These are phyloP conservation scores for Cyberlindnera maritima DNA, from an alignment of 805 yeast species.

Conservation along the genomic window DNA sequence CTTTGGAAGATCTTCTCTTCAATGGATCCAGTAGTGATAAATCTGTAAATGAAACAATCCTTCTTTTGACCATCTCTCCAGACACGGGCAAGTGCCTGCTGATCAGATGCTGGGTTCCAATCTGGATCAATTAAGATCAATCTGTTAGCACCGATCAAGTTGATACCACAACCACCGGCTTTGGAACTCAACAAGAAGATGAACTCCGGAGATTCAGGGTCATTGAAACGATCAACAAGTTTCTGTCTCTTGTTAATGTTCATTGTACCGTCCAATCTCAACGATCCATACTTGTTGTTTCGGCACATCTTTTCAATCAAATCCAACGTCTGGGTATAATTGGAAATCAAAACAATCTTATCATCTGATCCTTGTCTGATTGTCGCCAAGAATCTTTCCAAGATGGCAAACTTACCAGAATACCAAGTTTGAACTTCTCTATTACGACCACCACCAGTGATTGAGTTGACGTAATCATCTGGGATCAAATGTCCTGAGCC, in stretches of 20 bases:
- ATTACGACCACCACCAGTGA: slow-evolving; percentile 49
- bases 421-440: slow-evolving; percentile 75
- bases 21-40: slow-evolving; percentile 90
- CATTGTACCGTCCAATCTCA: slow-evolving; percentile 92
- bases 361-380: slow-evolving; percentile 83
- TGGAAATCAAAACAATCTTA: slow-evolving; percentile 91
- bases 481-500: slow-evolving; percentile 69
- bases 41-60: slow-evolving; percentile 92
- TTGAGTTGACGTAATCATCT: slow-evolving; percentile 58
- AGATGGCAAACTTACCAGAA: slow-evolving; percentile 82
- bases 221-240: slow-evolving; percentile 85
- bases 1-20: slow-evolving; percentile 96
- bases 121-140: slow-evolving; percentile 85
- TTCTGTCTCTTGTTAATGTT: slow-evolving; percentile 89
- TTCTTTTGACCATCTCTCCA: slow-evolving; percentile 99
- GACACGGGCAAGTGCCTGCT: slow-evolving; percentile 95
- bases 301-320: slow-evolving; percentile 86
- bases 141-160: slow-evolving; percentile 93
- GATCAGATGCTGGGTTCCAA: slow-evolving; percentile 99
- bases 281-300: slow-evolving; percentile 63
- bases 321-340: slow-evolving; percentile 93
- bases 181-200: slow-evolving; percentile 87
- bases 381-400: slow-evolving; percentile 79
- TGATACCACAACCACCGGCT: slow-evolving; percentile 99
- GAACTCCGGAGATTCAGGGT: slow-evolving; percentile 85